phyloP scores from a whole-genome alignment of 208 protist genomes.

The Leishmania aethiopica region DNA sequence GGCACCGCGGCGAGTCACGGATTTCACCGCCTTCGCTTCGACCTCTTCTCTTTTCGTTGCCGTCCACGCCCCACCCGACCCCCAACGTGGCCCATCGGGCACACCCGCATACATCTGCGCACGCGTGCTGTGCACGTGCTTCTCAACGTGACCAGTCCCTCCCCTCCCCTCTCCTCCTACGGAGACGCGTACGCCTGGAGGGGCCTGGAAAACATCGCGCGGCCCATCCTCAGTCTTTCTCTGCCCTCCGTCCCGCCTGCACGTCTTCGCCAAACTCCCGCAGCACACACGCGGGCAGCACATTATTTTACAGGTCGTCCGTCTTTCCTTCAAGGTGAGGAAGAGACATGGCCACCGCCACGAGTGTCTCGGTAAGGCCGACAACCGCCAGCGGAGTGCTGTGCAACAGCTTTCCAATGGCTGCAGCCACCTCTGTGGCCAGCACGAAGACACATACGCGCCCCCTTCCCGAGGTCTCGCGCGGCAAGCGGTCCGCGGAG shows the following conservation, averaged over 20 bases:
- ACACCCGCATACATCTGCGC: neutral
- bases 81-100: neutral
- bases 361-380: constrained; percentile 21
- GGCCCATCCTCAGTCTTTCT: neutral
- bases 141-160: neutral
- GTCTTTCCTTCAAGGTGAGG: neutral
- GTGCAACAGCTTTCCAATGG: constrained; percentile 24
- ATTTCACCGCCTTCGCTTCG: neutral
- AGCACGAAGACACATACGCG: constrained; percentile 19
- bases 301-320: no score
- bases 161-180: neutral
- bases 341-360: neutral
- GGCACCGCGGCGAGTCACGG: neutral
- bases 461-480: constrained; percentile 20
- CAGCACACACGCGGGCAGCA: neutral
- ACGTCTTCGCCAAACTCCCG: neutral
- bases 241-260: neutral
- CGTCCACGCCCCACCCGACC: neutral
- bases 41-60: neutral
- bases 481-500: constrained; percentile 2
- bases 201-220: neutral
- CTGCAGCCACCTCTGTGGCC: constrained; percentile 20
- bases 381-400: constrained; percentile 26
- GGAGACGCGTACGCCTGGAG: neutral
- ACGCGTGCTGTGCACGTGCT: neutral